phyloP scores from a whole-genome alignment of 2,329 filamentous ascomycete species.

The Dryadomyces quercivorus region DNA sequence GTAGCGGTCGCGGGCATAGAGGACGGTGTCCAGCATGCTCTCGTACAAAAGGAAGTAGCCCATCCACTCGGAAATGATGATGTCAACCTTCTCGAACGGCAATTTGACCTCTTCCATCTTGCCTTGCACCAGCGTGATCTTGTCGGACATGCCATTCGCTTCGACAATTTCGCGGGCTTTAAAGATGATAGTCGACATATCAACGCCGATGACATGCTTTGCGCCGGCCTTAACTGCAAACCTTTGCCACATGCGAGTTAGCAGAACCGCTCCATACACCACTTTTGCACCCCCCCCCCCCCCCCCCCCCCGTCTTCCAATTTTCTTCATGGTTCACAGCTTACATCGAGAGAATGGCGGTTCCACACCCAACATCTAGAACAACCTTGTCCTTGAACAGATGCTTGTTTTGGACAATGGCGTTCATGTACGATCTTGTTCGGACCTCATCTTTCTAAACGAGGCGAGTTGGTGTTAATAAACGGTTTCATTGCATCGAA shows the following conservation, averaged over 20 bases:
- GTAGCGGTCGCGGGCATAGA: slow-evolving; percentile 92
- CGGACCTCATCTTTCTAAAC: slow-evolving; percentile 92
- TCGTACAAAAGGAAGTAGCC: slow-evolving; percentile 98
- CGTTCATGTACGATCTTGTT: slow-evolving; percentile 91
- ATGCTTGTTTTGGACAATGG: slow-evolving; percentile 94
- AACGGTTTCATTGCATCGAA: background rate
- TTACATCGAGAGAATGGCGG: slow-evolving; percentile 96
- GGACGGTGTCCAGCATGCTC: slow-evolving; percentile 95
- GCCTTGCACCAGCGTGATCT: slow-evolving; percentile 95
- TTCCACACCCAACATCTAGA: slow-evolving; percentile 94
- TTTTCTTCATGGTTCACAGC: slow-evolving; percentile 17
- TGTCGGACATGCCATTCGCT: slow-evolving; percentile 81
- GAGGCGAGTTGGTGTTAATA: background rate
- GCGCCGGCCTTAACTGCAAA: slow-evolving; percentile 93
- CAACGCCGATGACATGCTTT: slow-evolving; percentile 96
- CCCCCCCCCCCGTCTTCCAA: background rate
- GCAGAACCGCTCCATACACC: background rate
- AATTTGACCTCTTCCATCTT: slow-evolving; percentile 99
- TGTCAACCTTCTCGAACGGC: slow-evolving; percentile 91
- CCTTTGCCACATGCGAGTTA: slow-evolving; percentile 36
- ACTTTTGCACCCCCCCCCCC: background rate
- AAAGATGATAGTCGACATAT: slow-evolving; percentile 99
- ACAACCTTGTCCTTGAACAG: slow-evolving; percentile 85
- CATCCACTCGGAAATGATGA: slow-evolving; percentile 99
- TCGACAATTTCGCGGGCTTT: slow-evolving; percentile 94